phyloP scores from a whole-genome alignment of 2,329 filamentous ascomycete genomes.

The Blastomyces silverae region DNA sequence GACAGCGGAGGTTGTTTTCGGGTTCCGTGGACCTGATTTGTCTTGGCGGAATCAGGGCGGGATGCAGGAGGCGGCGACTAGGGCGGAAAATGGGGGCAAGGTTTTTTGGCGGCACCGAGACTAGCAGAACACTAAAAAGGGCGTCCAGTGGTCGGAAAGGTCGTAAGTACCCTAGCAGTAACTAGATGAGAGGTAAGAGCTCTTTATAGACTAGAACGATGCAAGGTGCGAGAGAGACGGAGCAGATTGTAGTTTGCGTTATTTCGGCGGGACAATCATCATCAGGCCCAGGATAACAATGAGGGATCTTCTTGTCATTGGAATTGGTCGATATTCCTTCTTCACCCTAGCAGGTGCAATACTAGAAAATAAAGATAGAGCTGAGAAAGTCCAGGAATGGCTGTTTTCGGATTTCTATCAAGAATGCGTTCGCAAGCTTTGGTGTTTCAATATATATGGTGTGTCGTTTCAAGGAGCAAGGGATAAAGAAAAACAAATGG shows the following conservation, averaged over 20 bases:
- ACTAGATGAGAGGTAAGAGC: neutral
- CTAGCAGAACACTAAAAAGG: neutral
- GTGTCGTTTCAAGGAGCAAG: too few relatives aligned
- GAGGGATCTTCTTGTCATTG: constrained; percentile 17
- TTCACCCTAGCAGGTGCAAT: neutral
- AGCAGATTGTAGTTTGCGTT: constrained; percentile 29
- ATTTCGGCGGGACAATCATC: constrained; percentile 35
- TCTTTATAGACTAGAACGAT: neutral
- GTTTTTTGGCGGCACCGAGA: neutral
- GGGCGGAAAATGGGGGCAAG: neutral
- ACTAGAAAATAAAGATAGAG: neutral
- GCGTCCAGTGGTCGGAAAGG: neutral
- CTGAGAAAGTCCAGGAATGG: neutral
- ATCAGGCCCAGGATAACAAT: constrained; percentile 11
- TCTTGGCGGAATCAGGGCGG: neutral
- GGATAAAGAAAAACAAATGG: too few relatives aligned
- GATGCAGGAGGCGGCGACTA: neutral
- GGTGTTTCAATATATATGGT: too few relatives aligned
- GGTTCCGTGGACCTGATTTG: neutral
- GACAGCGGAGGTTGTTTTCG: neutral
- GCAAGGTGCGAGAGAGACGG: neutral
- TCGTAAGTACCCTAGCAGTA: neutral
- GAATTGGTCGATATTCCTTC: neutral
- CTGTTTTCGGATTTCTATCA: neutral
- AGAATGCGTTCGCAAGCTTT: neutral